A percentile compares a stretch with the other conserved stretches of the same genome.
These are phyloP conservation scores for Chlamydomonas sp. DNA, from an alignment of 139 green algal genomes.

Conservation along the genomic window DNA sequence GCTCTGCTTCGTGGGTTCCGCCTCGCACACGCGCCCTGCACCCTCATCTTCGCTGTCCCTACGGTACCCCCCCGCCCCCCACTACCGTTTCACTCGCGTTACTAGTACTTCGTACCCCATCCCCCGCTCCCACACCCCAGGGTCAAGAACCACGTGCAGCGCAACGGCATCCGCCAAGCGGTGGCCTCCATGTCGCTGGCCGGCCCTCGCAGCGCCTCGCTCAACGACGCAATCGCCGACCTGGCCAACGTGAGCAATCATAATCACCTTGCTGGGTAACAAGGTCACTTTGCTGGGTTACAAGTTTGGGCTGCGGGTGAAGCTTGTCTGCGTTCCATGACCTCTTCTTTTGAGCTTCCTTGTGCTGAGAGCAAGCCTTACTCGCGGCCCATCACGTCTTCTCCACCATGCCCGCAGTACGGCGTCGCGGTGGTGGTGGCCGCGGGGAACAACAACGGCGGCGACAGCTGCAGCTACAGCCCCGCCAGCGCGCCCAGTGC, in stretches of 20 bases:
- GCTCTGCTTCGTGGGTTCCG: too few relatives aligned
- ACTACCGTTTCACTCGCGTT: not conserved
- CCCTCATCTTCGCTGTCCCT: not conserved
- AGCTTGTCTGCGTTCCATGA: too few relatives aligned
- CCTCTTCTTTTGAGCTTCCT: not conserved
- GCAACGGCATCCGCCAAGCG: constrained; percentile 55
- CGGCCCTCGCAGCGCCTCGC: constrained; percentile 41
- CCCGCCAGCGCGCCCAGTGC: constrained; percentile 49
- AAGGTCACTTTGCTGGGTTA: too few relatives aligned
- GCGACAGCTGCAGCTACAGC: constrained; percentile 66
- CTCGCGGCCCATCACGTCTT: not conserved
- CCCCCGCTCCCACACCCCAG: constrained; percentile 27
- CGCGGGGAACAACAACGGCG: constrained; percentile 62
- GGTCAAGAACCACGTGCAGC: constrained; percentile 58
- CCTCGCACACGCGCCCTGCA: not conserved
- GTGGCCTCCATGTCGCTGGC: constrained; percentile 73
- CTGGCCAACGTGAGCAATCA: constrained; percentile 40
- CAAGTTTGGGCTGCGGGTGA: too few relatives aligned
- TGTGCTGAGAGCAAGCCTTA: too few relatives aligned
- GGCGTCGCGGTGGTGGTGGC: constrained; percentile 64
- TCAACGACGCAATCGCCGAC: constrained; percentile 68
- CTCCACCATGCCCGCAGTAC: not conserved
- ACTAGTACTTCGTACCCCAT: not conserved
- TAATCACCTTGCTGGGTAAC: not conserved
- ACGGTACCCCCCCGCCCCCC: not conserved